Conservation (phyloP, 257 asterid species). For the Petunia axillaris region DNA sequence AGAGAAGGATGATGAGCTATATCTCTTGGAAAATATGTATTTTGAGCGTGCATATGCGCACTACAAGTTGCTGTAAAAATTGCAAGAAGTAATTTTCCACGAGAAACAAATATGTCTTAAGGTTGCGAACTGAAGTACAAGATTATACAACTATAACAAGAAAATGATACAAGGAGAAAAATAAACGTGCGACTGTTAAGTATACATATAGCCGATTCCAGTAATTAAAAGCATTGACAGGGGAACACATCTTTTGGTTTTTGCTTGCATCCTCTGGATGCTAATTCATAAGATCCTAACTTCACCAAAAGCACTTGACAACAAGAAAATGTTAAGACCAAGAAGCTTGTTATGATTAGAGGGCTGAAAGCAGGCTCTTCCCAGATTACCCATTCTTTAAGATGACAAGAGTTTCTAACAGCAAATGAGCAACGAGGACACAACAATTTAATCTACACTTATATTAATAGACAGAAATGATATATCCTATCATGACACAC, state of each 20-base stretch:
- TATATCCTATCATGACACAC: neutral
- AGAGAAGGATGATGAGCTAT: slow-evolving; percentile 28
- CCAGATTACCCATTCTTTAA: neutral
- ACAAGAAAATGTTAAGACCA: neutral
- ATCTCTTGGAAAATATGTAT: neutral
- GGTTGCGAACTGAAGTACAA: neutral
- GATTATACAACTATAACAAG: neutral
- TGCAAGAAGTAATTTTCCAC: neutral
- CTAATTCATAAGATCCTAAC: neutral
- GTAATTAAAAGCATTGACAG: neutral
- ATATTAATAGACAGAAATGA: neutral
- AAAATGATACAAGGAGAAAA: neutral
- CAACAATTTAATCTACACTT: neutral
- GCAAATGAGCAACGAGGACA: slow-evolving; percentile 8
- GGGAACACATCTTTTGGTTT: neutral
- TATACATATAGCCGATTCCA: neutral
- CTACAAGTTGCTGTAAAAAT: neutral
- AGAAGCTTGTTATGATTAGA: neutral
- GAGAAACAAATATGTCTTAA: neutral
- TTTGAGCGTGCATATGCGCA: neutral
- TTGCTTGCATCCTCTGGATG: neutral
- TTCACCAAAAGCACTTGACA: neutral
- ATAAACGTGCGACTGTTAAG: neutral
- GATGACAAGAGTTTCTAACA: neutral
- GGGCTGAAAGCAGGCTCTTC: neutral